Conservation (phyloP, 768 basidiomycete genomes). For the Lactarius indigo region DNA sequence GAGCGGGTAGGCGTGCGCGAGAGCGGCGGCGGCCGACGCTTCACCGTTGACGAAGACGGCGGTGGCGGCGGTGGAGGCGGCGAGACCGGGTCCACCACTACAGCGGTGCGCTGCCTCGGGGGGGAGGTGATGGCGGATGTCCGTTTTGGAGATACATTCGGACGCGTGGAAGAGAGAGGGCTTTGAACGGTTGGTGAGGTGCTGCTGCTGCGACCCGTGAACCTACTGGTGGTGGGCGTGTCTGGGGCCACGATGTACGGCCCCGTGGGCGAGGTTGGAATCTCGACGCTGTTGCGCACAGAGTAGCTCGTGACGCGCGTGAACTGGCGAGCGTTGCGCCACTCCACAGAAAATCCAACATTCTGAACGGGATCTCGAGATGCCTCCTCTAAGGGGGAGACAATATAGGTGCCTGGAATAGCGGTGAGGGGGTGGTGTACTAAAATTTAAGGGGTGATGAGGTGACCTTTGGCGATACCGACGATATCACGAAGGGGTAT, state of each 20-base stretch:
- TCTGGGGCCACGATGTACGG: neutral
- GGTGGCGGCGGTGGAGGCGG: slow-evolving; percentile 4
- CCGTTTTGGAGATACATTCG: neutral
- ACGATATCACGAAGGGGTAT: slow-evolving; percentile 82
- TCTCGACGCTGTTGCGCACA: slow-evolving; percentile 61
- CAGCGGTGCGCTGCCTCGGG: neutral
- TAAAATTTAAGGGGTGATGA: slow-evolving; percentile 8
- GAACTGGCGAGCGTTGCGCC: slow-evolving; percentile 65
- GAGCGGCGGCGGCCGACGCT: slow-evolving; percentile 10
- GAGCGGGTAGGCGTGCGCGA: slow-evolving; percentile 26
- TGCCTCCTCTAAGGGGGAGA: slow-evolving; percentile 90
- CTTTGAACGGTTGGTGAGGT: neutral
- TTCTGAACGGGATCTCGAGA: slow-evolving; percentile 87
- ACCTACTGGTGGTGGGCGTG: neutral
- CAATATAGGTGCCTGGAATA: slow-evolving; percentile 81
- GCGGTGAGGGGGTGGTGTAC: neutral
- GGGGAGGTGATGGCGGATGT: neutral
- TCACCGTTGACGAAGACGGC: slow-evolving; percentile 1
- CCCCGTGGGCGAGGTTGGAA: slow-evolving; percentile 20
- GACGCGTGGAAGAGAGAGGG: neutral
- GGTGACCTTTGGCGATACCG: slow-evolving; percentile 69
- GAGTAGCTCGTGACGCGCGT: slow-evolving; percentile 86
- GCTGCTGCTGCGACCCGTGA: neutral
- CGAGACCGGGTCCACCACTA: neutral
- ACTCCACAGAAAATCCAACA: slow-evolving; percentile 81